Base-by-base conservation (phyloP, 2,329 filamentous ascomycete species). In the Microcyclospora tardicrescens region DNA sequence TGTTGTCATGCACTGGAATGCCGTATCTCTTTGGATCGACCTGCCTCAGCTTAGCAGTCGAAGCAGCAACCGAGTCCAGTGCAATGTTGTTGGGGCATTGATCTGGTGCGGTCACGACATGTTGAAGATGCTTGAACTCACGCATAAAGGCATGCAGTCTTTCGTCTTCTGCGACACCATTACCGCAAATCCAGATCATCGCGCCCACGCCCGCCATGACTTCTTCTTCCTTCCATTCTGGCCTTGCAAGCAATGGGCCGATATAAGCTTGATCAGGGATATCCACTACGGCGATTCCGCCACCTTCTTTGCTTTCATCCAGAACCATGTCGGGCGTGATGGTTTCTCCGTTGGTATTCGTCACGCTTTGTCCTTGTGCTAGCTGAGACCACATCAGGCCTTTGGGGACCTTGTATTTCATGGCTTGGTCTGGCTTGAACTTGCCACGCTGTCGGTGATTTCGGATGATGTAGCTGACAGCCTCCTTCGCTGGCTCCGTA, bases 321-420 rank as follows among this genome's bases (percentile, higher is more conserved):
- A 98, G 55, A 1, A 96, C 86, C 79, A 93, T 91, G 0, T 91
- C 82, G 1, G 89, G 81, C 0, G 80, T 91, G 24, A 98, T 74
- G 0, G 71, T 72, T 6, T 66, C 68, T 4, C 84, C 86, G 50
- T 80, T 72, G 11, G 68, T 63, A 16, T 75, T 77, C 38, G 66
- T 62, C 1, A 91, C 77, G 35, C 60, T 77, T 44, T 78, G 47
- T 2, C 86, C 85, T 1, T 53, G 57, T 0, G 79, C 68, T 33
- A 98, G 67, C 10, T 58, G 51, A 28, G 67, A 67, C 58, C 71
- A 93, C 35, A 79, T 64, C 0, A 48, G 57, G 2, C 75, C 77
- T 37, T 66, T 70, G 14, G 63, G 61, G 1, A 96, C 72, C 1
- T 79, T 79, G 2, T 86, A 63, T 19, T 64, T 67, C 43, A 64